These are phyloP conservation scores for Cucurbita maxima DNA, from an alignment of 306 rosid species.

Conservation along the genomic window DNA sequence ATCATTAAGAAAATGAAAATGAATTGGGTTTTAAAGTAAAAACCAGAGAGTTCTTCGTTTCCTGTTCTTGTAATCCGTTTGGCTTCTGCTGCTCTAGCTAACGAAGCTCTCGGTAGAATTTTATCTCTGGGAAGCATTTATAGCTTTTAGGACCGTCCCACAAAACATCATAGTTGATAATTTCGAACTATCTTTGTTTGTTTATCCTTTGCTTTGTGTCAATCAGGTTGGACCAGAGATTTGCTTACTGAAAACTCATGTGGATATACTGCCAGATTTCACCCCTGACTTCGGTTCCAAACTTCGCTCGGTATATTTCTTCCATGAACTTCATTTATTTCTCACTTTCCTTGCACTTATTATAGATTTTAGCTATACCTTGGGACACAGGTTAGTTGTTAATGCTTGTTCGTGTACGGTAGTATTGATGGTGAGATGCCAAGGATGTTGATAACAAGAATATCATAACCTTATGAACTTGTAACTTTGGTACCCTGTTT, in stretches of 20 bases:
- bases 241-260: slow-evolving; percentile 85
- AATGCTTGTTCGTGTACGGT: not conserved
- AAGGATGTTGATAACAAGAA: not conserved
- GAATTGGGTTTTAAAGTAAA: not conserved
- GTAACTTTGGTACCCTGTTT: not conserved
- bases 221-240: slow-evolving; percentile 85
- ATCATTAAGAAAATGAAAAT: not conserved
- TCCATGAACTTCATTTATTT: not conserved
- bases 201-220: not conserved
- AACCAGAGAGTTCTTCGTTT: not conserved
- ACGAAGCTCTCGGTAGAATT: not conserved
- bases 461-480: not conserved
- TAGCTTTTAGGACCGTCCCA: not conserved
- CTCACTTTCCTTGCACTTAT: not conserved
- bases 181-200: not conserved
- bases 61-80: not conserved
- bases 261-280: slow-evolving; percentile 87
- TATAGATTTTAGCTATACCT: not conserved
- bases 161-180: not conserved
- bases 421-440: not conserved
- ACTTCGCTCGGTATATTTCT: slow-evolving; percentile 48
- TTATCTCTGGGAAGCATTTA: not conserved
- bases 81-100: not conserved
- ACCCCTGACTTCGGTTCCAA: slow-evolving; percentile 74
- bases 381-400: not conserved